Evolutionary conservation across 108 stramenopile genomes (phyloP).

Genomic region (Aurantiochytrium sp.): DNA sequence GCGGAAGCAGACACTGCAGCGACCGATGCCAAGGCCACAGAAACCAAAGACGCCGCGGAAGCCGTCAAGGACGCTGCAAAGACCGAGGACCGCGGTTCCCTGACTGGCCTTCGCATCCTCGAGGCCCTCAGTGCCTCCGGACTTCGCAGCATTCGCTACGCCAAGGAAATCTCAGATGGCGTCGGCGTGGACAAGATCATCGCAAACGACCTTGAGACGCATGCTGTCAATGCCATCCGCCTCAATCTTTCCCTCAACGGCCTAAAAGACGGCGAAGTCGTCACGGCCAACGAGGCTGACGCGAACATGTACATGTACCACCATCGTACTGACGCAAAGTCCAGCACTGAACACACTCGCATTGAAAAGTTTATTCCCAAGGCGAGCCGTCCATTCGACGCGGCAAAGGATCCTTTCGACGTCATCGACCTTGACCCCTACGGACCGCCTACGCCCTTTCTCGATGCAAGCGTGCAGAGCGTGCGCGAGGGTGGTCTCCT

Average conservation of each 20-base stretch:
- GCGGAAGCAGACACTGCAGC: not conserved
- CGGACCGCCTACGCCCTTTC: constrained; percentile 88
- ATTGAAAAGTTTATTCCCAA: not conserved
- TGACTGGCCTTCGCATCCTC: constrained; percentile 70
- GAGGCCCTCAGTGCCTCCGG: constrained; percentile 95
- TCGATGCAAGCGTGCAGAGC: constrained; percentile 86
- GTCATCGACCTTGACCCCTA: constrained; percentile 98
- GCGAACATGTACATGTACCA: constrained; percentile 45
- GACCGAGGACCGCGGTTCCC: not conserved
- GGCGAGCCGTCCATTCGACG: not conserved
- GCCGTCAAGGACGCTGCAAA: not conserved
- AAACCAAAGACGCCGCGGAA: constrained; percentile 30
- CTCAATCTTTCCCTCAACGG: constrained; percentile 69
- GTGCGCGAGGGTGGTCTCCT: constrained; percentile 80
- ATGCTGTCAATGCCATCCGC: constrained; percentile 64
- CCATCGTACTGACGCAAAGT: not conserved
- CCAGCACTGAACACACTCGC: not conserved
- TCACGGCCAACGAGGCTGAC: constrained; percentile 57
- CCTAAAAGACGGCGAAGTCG: constrained; percentile 48
- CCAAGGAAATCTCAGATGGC: constrained; percentile 68
- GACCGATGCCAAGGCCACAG: constrained; percentile 20
- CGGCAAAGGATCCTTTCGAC: constrained; percentile 44
- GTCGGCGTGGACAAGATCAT: constrained; percentile 74
- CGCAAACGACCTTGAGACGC: constrained; percentile 76
- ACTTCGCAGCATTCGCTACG: constrained; percentile 85